phyloP scores from a whole-genome alignment of 2,329 filamentous ascomycete genomes.

The Mycocentrospora acerina region DNA sequence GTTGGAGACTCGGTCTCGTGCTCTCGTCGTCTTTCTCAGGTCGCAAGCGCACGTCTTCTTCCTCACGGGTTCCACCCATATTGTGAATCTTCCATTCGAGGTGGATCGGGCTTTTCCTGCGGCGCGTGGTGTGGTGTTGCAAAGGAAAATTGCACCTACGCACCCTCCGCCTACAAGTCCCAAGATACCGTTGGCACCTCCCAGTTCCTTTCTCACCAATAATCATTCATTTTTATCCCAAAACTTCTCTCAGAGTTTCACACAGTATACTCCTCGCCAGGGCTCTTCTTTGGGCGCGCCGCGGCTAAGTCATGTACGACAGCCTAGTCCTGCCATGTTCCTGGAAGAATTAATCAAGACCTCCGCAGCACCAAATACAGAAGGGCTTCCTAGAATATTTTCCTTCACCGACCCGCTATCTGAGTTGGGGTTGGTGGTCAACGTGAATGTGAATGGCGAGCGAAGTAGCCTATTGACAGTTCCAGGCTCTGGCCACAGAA shows the following conservation, averaged over 20 bases:
- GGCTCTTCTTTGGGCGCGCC: slow-evolving; percentile 31
- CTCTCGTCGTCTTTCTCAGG: slow-evolving; percentile 86
- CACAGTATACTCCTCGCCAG: slow-evolving; percentile 31
- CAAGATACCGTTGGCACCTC: slow-evolving; percentile 60
- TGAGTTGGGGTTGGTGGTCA: slow-evolving; percentile 80
- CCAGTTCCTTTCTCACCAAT: slow-evolving; percentile 74
- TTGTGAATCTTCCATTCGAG: slow-evolving; percentile 92
- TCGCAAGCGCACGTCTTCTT: slow-evolving; percentile 94
- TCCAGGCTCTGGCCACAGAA: slow-evolving; percentile 35
- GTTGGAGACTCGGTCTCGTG: slow-evolving; percentile 46
- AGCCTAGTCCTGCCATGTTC: slow-evolving; percentile 26
- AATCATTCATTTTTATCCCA: slow-evolving; percentile 54
- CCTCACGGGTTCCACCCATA: slow-evolving; percentile 80
- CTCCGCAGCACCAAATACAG: slow-evolving; percentile 26
- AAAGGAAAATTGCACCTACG: slow-evolving; percentile 68
- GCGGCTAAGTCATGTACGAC: slow-evolving; percentile 22
- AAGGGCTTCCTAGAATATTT: slow-evolving; percentile 73
- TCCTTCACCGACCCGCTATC: slow-evolving; percentile 82
- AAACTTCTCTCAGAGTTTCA: slow-evolving; percentile 48
- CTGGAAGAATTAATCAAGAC: slow-evolving; percentile 35
- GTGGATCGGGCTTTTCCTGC: slow-evolving; percentile 84
- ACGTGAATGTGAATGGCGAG: slow-evolving; percentile 31
- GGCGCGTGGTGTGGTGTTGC: slow-evolving; percentile 80
- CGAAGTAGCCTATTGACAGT: slow-evolving; percentile 31
- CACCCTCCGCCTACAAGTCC: slow-evolving; percentile 38